Conservation (phyloP, 2,329 filamentous ascomycete species). For the Penicillium sp. region DNA sequence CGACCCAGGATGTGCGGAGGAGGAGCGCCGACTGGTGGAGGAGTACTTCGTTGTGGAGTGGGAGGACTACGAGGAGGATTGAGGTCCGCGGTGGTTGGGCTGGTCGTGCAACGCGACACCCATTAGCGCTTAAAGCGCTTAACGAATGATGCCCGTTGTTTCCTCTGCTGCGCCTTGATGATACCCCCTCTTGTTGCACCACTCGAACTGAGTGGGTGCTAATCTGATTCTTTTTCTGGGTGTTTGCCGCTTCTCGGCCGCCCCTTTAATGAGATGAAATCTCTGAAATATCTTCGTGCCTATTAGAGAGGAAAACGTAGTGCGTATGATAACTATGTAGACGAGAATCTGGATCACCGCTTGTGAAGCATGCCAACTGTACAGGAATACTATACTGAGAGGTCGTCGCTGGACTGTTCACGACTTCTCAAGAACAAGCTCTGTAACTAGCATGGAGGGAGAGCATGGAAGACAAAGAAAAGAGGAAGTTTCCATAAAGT, state of each 20-base stretch:
- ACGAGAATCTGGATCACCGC: neutral
- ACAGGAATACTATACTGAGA: neutral
- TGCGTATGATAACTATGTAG: neutral
- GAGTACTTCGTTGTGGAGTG: constrained; percentile 74
- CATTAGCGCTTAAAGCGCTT: neutral
- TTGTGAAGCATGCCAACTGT: neutral
- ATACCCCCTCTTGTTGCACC: neutral
- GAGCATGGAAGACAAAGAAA: neutral
- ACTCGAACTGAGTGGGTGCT: neutral
- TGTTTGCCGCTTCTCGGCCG: neutral
- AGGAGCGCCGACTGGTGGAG: constrained; percentile 68
- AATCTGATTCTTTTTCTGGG: neutral
- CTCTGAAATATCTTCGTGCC: neutral
- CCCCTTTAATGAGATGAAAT: neutral
- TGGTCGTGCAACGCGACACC: neutral
- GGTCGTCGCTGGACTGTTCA: neutral
- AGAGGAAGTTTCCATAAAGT: neutral
- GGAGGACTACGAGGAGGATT: constrained; percentile 59
- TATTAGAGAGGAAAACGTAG: neutral
- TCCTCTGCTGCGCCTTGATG: neutral
- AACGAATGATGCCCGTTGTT: neutral
- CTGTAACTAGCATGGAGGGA: neutral
- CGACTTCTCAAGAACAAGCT: neutral
- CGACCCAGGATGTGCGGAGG: constrained; percentile 71
- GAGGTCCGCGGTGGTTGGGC: neutral